phyloP scores from a whole-genome alignment of 225 moss, liverwort and hornwort species.

The Takakia lepidozioides region DNA sequence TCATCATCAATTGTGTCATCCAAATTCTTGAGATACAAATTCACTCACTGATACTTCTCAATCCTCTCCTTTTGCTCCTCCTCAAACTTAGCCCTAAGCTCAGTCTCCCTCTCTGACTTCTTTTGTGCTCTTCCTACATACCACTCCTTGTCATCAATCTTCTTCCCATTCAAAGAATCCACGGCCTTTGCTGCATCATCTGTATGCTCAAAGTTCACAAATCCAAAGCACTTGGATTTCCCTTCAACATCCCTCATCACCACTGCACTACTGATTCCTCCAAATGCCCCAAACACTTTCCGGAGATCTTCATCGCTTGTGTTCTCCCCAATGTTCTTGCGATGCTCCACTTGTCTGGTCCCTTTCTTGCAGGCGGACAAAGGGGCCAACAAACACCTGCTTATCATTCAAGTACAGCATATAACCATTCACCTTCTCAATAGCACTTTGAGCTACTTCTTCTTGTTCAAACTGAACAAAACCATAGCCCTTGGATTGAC shows the following conservation, averaged over 20 bases:
- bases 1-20: conserved; percentile 1
- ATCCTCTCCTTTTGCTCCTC: conserved; percentile 1
- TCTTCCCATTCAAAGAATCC: conserved; percentile 6
- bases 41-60: neutral
- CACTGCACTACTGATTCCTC: conserved; percentile 7
- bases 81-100: conserved; percentile 4
- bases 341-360: conserved; percentile 5
- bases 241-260: conserved; percentile 12
- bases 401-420: conserved; percentile 11
- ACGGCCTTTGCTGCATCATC: conserved; percentile 4
- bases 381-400: conserved; percentile 8
- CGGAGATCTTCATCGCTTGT: conserved; percentile 4
- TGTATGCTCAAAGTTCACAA: conserved; percentile 10
- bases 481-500: conserved; percentile 14
- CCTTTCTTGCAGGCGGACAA: conserved; percentile 9
- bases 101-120: conserved; percentile 4
- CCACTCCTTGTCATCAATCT: conserved; percentile 5
- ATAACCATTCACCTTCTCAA: conserved; percentile 13
- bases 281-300: conserved; percentile 4
- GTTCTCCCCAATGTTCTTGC: conserved; percentile 3
- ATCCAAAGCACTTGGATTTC: conserved; percentile 10
- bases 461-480: conserved; percentile 11
- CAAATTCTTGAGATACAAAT: conserved; percentile 6
- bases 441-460: conserved; percentile 7
- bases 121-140: conserved; percentile 12